Base-by-base conservation (phyloP, 495 filamentous ascomycete genomes). In the Xylaria venustula region DNA sequence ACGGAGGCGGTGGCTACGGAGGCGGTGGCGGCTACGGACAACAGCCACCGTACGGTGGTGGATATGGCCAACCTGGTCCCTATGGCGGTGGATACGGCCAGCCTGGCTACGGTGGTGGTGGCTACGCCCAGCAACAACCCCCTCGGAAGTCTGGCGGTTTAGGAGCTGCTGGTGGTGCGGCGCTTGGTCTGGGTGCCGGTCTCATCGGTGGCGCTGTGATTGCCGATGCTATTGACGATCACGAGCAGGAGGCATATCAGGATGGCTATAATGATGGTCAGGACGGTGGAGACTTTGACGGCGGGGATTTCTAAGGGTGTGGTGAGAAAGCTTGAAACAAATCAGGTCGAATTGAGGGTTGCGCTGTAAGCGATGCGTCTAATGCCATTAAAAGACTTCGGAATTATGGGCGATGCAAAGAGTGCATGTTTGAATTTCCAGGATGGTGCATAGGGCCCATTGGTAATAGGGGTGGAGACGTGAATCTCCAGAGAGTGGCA, bases 101-200 rank as follows among this genome's bases (percentile, higher is more conserved):
- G 19, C 73, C 70, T 15, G 71, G 68, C 11, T 76, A 75, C 48
- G 67, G 71, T 8, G 67, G 71, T 8, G 67, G 64, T 17, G 47
- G 55, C 53, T 48, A 57, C 14, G 26, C 50, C 8, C 53, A 57
- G 28, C 61, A 55, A n/a, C 64, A 64, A 49, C 64, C 51, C 32
- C 28, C 41, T 17, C 70, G 64, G 60, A 71, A 61, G 50, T 34
- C 30, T 34, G 30, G 79, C 42, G 87, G 88, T 0, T 80, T 91
- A 78, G 90, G 88, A 20, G 77, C 77, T 44, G 84, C 78, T 1
- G 89, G 89, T 46, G 89, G 83, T 25, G 89, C 88, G 8, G 91
- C 90, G 17, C 73, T 93, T 60, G 91, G 91, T 71, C 67, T 90
- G 8, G 91, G 90, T 47, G 91, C 86, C 56, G 91, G 91, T 54